phyloP scores from a whole-genome alignment of 2,329 filamentous ascomycete genomes.

The Alternaria longipes region DNA sequence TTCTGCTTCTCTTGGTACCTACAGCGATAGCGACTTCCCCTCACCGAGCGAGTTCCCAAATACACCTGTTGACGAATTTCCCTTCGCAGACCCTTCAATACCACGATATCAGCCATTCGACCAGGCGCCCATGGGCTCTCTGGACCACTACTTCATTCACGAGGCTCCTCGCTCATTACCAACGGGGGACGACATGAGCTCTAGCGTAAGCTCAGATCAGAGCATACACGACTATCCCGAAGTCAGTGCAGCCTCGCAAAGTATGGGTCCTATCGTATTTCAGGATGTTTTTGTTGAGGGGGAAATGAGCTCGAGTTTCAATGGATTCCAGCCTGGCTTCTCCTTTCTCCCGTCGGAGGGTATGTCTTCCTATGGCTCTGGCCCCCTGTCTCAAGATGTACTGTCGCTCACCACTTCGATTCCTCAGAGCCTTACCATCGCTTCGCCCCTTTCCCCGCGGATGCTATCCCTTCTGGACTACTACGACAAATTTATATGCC shows the following conservation, averaged over 20 bases:
- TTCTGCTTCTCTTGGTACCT: conserved; percentile 57
- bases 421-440: conserved; percentile 59
- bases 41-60: conserved; percentile 59
- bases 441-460: conserved; percentile 72
- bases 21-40: conserved; percentile 59
- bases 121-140: conserved; percentile 49
- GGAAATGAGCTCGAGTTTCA: conserved; percentile 51
- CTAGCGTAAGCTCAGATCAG: conserved; percentile 58
- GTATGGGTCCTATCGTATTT: conserved; percentile 48
- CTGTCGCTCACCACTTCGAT: conserved; percentile 53
- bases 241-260: conserved; percentile 46
- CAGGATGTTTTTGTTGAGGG: conserved; percentile 52
- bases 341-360: conserved; percentile 53
- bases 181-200: conserved; percentile 54
- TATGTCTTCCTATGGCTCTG: conserved; percentile 53
- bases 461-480: conserved; percentile 92
- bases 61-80: conserved; percentile 57
- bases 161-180: conserved; percentile 49
- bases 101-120: conserved; percentile 48
- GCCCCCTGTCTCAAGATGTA: conserved; percentile 49
- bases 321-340: conserved; percentile 50
- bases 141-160: conserved; percentile 49
- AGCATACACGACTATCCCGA: conserved; percentile 56
- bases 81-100: conserved; percentile 53
- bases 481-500: conserved; percentile 91